Base-by-base conservation (phyloP, 1,284 basidiomycete genomes). In the Pascua sp. region DNA sequence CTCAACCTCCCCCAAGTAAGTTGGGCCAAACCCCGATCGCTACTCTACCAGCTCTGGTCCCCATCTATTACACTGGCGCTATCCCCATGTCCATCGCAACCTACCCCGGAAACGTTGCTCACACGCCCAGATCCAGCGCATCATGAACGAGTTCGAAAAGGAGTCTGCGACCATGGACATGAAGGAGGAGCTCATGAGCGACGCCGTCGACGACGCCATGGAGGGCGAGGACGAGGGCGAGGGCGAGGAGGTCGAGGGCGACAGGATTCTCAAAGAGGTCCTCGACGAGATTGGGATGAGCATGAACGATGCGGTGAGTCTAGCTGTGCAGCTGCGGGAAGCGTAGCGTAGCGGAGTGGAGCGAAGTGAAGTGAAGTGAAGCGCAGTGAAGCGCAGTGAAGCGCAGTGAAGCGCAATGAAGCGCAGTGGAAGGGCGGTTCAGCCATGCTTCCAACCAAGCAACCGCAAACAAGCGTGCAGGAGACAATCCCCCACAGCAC, bases 151-250 rank as follows among this genome's bases (percentile, higher is more conserved):
- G 49, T 99, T 99, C 67, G 95, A 98, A 80, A 89, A 87, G 69
- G 96, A 99, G 79, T 95, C 88, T 63, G 86, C 89, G 11, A 90
- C 89, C 75, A 99, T 99, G 96, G 95, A 98, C 77, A 98, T 99
- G 96, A 98, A 98, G 79, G 96, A 98, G 78, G 95, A 97, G 76
- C 96, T 98, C 89, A 98, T 98, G 95, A 91, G 89, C 42, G 96
- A 98, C 61, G 90, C 94, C 1, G 89, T 98, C 10, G 96, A 98
- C 78, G 95, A 97, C 70, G 94, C 93, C 42, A 98, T 98, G 92
- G 93, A 96, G 69, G 90, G 91, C 50, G 91, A 92, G 18, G 81
- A 80, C 42, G 91, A 93, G 64, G 94, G 94, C 52, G 94, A 96
- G 55, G 81, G 81, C 8, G 82, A 84, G 76, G 94, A 98, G 68